Evolutionary conservation across 2,329 filamentous ascomycete genomes (phyloP), one percentile per base, ranked within the genome.

Genomic region (Chaetomium sp.): DNA sequence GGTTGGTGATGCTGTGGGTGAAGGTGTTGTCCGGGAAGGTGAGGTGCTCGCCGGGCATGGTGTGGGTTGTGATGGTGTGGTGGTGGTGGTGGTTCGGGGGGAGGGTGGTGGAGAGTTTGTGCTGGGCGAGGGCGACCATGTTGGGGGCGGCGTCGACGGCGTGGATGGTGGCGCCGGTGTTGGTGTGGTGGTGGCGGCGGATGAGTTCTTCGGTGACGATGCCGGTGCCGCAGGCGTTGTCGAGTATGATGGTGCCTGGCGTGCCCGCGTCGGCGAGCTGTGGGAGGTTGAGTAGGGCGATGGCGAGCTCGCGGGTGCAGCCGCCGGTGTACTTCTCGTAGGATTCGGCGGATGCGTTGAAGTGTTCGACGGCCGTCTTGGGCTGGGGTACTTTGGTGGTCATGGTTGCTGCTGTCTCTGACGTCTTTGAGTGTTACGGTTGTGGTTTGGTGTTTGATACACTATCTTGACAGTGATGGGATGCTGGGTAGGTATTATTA

Each of bases 1-100:
- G 47, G 47, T 49, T 49, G n/a, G 47, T 25, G 21, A 49, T 23
- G 19, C 47, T 49, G 47, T 49, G 47, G n/a, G 47, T 49, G 47
- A 49, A 25, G 47, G 21, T 49, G 47, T 49, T 2, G 21, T 49
- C 47, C 1, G n/a, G n/a, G 21, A 49, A 49, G 16, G 16, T 4
- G 23, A 51, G 49, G 23, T 10, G 23, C 49, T 51, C 23, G 0
- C 49, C 49, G 23, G 49, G 49, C 49, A 51, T 27, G 49, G 25
- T 25, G 10, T 50, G 47, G 12, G 21, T 50, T 2, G 49, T 27
- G 23, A 27, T 27, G 23, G 23, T 29, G 49, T 5, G 12, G 21
- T 16, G n/a, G n/a, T n/a, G n/a, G n/a, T n/a, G n/a, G n/a, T 12
- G 49, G 8, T 12, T 25, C 13, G 25, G 8, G 8, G 9, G 25